Evolutionary conservation across 495 filamentous ascomycete species (phyloP).

Genomic region (Hypoxylon crocopeplum): DNA sequence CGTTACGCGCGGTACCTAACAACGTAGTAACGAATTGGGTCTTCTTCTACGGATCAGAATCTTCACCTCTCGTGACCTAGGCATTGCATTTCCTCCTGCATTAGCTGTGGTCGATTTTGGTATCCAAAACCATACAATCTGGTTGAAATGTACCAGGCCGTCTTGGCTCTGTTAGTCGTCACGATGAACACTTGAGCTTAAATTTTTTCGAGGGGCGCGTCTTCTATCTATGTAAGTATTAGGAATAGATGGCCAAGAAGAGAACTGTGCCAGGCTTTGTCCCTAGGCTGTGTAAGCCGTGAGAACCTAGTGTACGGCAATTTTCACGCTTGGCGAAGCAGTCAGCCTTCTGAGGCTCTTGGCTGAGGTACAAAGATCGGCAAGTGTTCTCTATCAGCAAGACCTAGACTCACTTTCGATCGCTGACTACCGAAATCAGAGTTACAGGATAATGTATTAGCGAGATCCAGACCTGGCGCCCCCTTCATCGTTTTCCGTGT

Average conservation of each 20-base stretch:
- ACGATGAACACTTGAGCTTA: slow-evolving; percentile 2
- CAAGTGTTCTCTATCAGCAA: slow-evolving; percentile 25
- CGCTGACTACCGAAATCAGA: slow-evolving; percentile 30
- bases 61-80: slow-evolving; percentile 38
- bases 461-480: slow-evolving; percentile 24
- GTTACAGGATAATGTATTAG: slow-evolving; percentile 8
- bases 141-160: slow-evolving; percentile 35
- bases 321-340: slow-evolving; percentile 35
- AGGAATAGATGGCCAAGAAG: slow-evolving; percentile 25
- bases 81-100: slow-evolving; percentile 33
- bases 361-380: slow-evolving; percentile 34
- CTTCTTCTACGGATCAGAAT: slow-evolving; percentile 26
- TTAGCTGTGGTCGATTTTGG: slow-evolving; percentile 19
- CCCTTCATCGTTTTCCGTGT: slow-evolving; percentile 9
- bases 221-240: slow-evolving; percentile 17
- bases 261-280: slow-evolving; percentile 4
- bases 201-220: slow-evolving; percentile 1
- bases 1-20: slow-evolving; percentile 28
- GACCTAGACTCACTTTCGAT: slow-evolving; percentile 5
- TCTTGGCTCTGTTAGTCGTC: slow-evolving; percentile 25
- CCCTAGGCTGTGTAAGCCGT: slow-evolving; percentile 16
- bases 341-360: slow-evolving; percentile 42
- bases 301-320: slow-evolving; percentile 25
- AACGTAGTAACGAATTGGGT: slow-evolving; percentile 33
- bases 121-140: slow-evolving; percentile 24